phyloP scores from a whole-genome alignment of 768 basidiomycete genomes.

The Mycena capillaripes region DNA sequence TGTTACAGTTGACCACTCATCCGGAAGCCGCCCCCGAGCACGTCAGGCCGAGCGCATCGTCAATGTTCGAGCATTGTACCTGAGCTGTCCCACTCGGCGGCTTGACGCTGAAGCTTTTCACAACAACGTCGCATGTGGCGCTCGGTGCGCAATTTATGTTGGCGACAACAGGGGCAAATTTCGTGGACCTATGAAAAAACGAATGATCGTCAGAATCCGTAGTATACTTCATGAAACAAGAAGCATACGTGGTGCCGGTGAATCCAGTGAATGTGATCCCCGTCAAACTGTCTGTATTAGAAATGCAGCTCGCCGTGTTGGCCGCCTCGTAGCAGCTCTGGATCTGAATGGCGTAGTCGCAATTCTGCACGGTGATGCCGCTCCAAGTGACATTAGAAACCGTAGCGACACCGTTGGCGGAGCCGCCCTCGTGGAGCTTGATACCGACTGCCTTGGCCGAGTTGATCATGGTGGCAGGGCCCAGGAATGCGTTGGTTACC shows the following conservation, averaged over 20 bases:
- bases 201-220: no score
- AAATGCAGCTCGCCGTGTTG: slow-evolving; percentile 37
- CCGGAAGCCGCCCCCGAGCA: slow-evolving; percentile 46
- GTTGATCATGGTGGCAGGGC: slow-evolving; percentile 47
- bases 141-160: slow-evolving; percentile 45
- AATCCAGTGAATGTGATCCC: slow-evolving; percentile 44
- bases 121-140: slow-evolving; percentile 43
- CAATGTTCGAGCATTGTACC: slow-evolving; percentile 45
- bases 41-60: slow-evolving; percentile 42
- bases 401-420: slow-evolving; percentile 46
- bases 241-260: slow-evolving; percentile 45
- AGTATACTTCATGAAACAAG: neutral
- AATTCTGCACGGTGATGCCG: slow-evolving; percentile 46
- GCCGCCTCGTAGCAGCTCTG: slow-evolving; percentile 48
- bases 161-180: slow-evolving; percentile 43
- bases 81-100: slow-evolving; percentile 43
- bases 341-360: slow-evolving; percentile 50
- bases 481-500: slow-evolving; percentile 46
- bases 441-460: slow-evolving; percentile 50
- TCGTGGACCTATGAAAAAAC: slow-evolving; percentile 38
- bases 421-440: slow-evolving; percentile 47
- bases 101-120: slow-evolving; percentile 43
- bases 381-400: slow-evolving; percentile 48
- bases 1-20: no score
- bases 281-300: slow-evolving; percentile 43